Evolutionary conservation across 2,329 filamentous ascomycete genomes (phyloP).

Genomic region (Aspergillus ruber): DNA sequence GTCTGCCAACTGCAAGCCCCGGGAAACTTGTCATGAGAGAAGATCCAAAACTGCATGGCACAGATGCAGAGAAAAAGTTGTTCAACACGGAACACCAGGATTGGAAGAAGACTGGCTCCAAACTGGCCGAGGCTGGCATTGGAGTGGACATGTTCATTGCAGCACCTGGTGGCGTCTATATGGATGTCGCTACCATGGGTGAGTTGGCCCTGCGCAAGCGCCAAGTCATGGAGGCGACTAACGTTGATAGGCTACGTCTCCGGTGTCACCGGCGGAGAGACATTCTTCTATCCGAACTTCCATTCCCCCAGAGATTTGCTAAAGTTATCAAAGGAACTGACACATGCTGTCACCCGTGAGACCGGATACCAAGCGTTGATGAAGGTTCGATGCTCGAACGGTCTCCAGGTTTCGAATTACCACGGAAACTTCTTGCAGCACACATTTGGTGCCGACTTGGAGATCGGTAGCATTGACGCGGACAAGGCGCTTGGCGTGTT

Average conservation of each 20-base stretch:
- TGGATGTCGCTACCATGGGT: slow-evolving; percentile 90
- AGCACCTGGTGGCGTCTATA: slow-evolving; percentile 79
- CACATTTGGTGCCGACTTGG: slow-evolving; percentile 87
- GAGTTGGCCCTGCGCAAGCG: slow-evolving; percentile 24
- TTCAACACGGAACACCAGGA: slow-evolving; percentile 82
- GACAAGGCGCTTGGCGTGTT: slow-evolving; percentile 90
- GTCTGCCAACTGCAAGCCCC: slow-evolving; percentile 87
- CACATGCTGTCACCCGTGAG: slow-evolving; percentile 78
- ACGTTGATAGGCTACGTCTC: slow-evolving; percentile 63
- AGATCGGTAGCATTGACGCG: slow-evolving; percentile 85
- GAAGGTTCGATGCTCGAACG: slow-evolving; percentile 97
- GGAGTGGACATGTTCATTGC: slow-evolving; percentile 94
- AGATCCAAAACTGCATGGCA: slow-evolving; percentile 76
- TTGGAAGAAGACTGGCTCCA: slow-evolving; percentile 79
- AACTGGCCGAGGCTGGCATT: slow-evolving; percentile 79
- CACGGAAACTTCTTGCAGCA: slow-evolving; percentile 96
- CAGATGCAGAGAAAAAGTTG: slow-evolving; percentile 86
- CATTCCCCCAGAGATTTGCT: slow-evolving; percentile 76
- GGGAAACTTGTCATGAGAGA: slow-evolving; percentile 80
- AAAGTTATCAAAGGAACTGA: slow-evolving; percentile 77
- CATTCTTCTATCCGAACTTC: slow-evolving; percentile 96
- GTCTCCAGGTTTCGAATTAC: slow-evolving; percentile 86
- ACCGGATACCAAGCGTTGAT: slow-evolving; percentile 94
- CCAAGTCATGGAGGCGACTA: slow-evolving; percentile 5
- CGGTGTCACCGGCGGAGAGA: slow-evolving; percentile 85